Base-by-base conservation (phyloP, 2,329 filamentous ascomycete species). In the Penicillium sp. region DNA sequence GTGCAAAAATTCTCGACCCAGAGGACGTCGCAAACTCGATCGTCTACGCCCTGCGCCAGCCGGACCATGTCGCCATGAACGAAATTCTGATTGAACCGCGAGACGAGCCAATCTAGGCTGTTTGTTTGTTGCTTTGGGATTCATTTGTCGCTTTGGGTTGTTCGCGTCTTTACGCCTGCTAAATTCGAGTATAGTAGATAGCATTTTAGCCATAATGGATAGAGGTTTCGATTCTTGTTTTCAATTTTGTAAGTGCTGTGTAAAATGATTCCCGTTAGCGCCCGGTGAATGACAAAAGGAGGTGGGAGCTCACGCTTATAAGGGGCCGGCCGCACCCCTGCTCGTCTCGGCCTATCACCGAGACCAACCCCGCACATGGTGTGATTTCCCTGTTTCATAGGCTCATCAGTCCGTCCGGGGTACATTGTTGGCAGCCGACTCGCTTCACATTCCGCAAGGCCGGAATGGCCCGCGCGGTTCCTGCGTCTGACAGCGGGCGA, bases 81-180 rank as follows among this genome's bases (percentile, higher is more conserved):
- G 91, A 94, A 80, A 84, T 94, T 4, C 74, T 94, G 74, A 90
- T 94, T 73, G 90, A 92, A 80, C 90, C 90, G 15, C 81, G 90
- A 50, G 90, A 92, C 68, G 90, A 92, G 79, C 90, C 90, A 11
- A 91, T 91, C 64, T 91, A 72, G 64, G 47, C 8, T n/a, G 17
- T 19, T 9, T n/a, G 46, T 23, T 41, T 55, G 49, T 15, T 19
- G 49, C 30, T 38, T 11, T 41, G 30, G 23, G 50, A 53, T 11
- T 41, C 15, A 26, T 13, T 26, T 53, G 50, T 53, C n/a, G 35
- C 26, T 31, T 50, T 46, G 52, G 31, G 15, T 35, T 55, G 38
- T 46, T 41, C 26, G 53, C 23, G 31, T 44, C 11, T 29, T 57
- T 50, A 57, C 46, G 54, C 46, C 31, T 50, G 49, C 23, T 48